Conservation (phyloP, 495 filamentous ascomycete species). For the Penicillium malachiteum region DNA sequence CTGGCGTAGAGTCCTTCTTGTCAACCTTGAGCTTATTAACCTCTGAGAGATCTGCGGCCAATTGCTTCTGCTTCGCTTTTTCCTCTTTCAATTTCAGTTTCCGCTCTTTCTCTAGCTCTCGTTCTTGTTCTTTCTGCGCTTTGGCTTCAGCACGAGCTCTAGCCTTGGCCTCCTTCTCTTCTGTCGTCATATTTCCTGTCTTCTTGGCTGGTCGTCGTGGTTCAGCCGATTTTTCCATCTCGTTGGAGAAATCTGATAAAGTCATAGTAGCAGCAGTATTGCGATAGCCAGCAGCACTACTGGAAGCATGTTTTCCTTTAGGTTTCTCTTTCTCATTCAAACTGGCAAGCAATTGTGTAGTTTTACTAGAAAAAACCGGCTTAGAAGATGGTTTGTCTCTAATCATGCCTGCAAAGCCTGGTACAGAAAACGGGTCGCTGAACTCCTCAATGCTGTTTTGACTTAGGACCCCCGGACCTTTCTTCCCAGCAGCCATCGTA, state of each 20-base stretch:
- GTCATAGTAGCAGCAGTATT: slow-evolving; percentile 3
- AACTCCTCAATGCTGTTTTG: slow-evolving; percentile 40
- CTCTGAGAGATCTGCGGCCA: slow-evolving; percentile 65
- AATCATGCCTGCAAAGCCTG: slow-evolving; percentile 34
- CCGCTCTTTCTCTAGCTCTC: slow-evolving; percentile 48
- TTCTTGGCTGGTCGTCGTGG: slow-evolving; percentile 26
- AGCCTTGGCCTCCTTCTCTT: slow-evolving; percentile 55
- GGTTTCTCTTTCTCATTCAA: slow-evolving; percentile 18
- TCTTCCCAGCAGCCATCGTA: slow-evolving; percentile 10
- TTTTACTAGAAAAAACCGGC: slow-evolving; percentile 35
- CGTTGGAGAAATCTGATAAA: slow-evolving; percentile 13
- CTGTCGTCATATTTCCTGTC: slow-evolving; percentile 33
- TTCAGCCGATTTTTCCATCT: slow-evolving; percentile 25
- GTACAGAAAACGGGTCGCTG: slow-evolving; percentile 33
- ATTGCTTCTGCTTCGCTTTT: slow-evolving; percentile 62
- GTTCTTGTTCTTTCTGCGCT: slow-evolving; percentile 44
- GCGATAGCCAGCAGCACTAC: slow-evolving; percentile 7
- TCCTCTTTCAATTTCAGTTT: slow-evolving; percentile 53
- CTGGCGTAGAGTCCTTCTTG: slow-evolving; percentile 71
- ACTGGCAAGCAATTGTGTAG: slow-evolving; percentile 39
- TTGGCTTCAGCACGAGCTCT: slow-evolving; percentile 50
- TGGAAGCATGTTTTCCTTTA: not conserved
- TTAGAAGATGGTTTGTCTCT: slow-evolving; percentile 6
- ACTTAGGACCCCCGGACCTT: not conserved
- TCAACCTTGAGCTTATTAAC: slow-evolving; percentile 75